phyloP scores from a whole-genome alignment of 805 yeast genomes.

The Candida namnaoensis region DNA sequence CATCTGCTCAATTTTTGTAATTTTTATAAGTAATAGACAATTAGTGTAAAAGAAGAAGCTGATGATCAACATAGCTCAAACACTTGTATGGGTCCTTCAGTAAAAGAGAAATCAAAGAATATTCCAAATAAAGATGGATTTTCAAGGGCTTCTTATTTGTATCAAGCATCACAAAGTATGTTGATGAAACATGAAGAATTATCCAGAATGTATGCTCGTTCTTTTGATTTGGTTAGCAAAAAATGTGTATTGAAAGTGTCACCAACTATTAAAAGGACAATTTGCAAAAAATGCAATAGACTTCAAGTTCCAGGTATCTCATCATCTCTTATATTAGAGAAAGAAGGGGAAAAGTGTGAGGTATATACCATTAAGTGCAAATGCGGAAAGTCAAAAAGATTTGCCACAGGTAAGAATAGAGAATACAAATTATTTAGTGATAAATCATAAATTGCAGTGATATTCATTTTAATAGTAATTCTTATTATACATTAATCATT shows the following conservation, averaged over 20 bases:
- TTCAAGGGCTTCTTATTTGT: slow-evolving; percentile 48
- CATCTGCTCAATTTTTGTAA: no score
- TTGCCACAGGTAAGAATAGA: slow-evolving; percentile 52
- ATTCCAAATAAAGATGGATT: slow-evolving; percentile 50
- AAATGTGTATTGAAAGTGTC: slow-evolving; percentile 58
- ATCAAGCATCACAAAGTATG: slow-evolving; percentile 41
- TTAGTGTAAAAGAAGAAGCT: no score
- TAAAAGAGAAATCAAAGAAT: slow-evolving; percentile 23
- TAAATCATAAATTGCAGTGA: slow-evolving; percentile 4
- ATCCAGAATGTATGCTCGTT: slow-evolving; percentile 46
- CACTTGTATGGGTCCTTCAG: no score
- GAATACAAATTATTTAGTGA: slow-evolving; percentile 41
- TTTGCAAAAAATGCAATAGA: slow-evolving; percentile 62
- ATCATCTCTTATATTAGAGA: slow-evolving; percentile 28
- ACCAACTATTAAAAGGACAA: slow-evolving; percentile 55
- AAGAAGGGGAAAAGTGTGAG: slow-evolving; percentile 37
- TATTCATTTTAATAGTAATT: background rate
- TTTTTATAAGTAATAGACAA: no score
- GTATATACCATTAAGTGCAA: slow-evolving; percentile 39
- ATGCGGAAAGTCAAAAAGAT: slow-evolving; percentile 47
- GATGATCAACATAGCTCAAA: no score
- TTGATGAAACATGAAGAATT: slow-evolving; percentile 26
- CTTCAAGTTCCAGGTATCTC: slow-evolving; percentile 40
- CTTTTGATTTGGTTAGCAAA: slow-evolving; percentile 53
- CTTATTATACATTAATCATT: background rate